Conservation (phyloP, 306 rosid genomes). For the Cercis canadensis region DNA sequence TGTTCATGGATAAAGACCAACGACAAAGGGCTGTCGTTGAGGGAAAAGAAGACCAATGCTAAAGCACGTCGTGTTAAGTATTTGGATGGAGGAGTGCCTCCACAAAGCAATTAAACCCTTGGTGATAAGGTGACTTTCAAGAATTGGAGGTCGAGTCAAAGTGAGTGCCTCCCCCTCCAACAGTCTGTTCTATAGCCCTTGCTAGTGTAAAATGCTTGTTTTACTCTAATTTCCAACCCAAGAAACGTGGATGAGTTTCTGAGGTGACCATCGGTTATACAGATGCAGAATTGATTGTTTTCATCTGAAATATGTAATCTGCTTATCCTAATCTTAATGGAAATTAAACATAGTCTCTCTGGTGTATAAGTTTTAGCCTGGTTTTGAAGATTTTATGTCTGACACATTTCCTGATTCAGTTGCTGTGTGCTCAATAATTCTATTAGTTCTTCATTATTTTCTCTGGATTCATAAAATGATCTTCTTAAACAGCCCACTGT, state of each 20-base stretch:
- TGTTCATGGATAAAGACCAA: no score
- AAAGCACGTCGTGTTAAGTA: no score
- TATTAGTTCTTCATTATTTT: slow-evolving; percentile 30
- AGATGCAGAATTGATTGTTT: slow-evolving; percentile 26
- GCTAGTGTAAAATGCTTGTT: slow-evolving; percentile 13
- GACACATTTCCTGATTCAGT: background rate
- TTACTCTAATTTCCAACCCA: slow-evolving; percentile 16
- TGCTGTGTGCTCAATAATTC: slow-evolving; percentile 17
- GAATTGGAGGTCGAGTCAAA: no score
- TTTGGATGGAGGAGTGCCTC: no score
- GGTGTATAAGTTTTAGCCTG: background rate
- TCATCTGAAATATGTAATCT: slow-evolving; percentile 14
- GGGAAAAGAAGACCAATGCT: no score
- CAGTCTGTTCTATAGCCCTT: no score
- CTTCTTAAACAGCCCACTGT: slow-evolving; percentile 66
- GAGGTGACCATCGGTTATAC: no score
- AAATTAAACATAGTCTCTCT: slow-evolving; percentile 16
- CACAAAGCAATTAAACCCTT: no score
- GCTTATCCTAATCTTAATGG: slow-evolving; percentile 8
- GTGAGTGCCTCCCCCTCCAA: no score
- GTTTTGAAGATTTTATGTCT: slow-evolving; percentile 21
- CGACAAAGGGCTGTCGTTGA: no score
- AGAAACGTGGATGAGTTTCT: no score
- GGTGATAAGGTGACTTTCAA: no score
- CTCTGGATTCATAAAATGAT: slow-evolving; percentile 38